These are phyloP conservation scores for Pelagomonas calceolata DNA, from an alignment of 108 stramenopile genomes.

Conservation along the genomic window DNA sequence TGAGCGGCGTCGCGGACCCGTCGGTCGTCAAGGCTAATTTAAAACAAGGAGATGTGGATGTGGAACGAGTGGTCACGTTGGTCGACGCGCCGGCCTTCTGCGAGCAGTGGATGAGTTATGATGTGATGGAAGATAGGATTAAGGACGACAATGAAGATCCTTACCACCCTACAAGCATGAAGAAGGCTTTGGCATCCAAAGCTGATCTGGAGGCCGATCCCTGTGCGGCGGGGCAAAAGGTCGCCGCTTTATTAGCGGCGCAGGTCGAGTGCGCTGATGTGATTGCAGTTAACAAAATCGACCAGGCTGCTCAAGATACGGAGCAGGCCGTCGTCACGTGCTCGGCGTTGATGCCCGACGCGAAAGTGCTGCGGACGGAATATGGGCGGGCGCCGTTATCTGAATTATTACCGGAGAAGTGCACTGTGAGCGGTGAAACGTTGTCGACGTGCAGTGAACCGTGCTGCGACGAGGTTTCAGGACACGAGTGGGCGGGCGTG, in stretches of 20 bases:
- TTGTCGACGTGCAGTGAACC: background rate
- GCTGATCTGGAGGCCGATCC: background rate
- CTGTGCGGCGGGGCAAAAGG: background rate
- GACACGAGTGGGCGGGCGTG: too few species aligned
- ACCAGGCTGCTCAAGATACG: conserved; percentile 27
- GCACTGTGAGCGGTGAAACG: background rate
- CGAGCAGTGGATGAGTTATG: background rate
- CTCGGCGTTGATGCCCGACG: conserved; percentile 63
- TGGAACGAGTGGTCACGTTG: background rate
- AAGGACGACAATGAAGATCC: background rate
- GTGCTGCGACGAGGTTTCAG: background rate
- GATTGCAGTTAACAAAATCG: conserved; percentile 72
- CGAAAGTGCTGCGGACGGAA: conserved; percentile 4
- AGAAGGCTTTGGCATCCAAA: background rate
- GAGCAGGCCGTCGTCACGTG: conserved; percentile 39
- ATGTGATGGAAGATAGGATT: background rate
- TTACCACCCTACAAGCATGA: too few species aligned
- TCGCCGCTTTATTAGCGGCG: conserved; percentile 46
- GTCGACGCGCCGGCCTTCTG: background rate
- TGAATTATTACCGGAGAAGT: background rate
- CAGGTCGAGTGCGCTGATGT: conserved; percentile 84
- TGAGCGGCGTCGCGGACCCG: conserved; percentile 75
- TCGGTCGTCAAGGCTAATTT: background rate
- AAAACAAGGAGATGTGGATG: background rate
- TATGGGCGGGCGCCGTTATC: background rate